Evolutionary conservation across 345 rosid species (phyloP).

Genomic region (Atalantia buxifolia): DNA sequence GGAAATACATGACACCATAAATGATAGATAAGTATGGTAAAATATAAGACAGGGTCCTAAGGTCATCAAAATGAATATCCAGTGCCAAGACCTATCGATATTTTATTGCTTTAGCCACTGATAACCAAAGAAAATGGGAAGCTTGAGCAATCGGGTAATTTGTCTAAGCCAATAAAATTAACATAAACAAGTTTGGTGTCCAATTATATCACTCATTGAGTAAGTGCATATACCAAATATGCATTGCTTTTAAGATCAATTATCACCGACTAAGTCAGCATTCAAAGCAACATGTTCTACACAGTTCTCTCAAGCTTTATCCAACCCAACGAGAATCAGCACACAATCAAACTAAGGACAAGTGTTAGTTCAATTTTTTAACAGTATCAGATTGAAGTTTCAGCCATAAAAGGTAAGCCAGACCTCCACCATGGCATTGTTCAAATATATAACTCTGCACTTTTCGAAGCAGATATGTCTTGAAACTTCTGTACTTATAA

Average conservation of each 20-base stretch:
- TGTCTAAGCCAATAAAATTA: not conserved
- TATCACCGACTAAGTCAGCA: not conserved
- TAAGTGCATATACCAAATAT: not conserved
- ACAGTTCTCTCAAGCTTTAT: not conserved
- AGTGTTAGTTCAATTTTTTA: not conserved
- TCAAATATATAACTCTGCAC: not conserved
- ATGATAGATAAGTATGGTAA: not conserved
- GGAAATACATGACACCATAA: not conserved
- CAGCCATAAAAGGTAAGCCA: not conserved
- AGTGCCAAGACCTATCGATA: not conserved
- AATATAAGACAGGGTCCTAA: not conserved
- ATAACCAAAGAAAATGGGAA: not conserved
- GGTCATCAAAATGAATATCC: not conserved
- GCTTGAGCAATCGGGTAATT: not conserved
- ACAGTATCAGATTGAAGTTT: not conserved
- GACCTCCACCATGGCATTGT: not conserved
- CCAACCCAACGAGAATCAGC: not conserved
- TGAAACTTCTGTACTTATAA: not conserved
- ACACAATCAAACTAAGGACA: not conserved
- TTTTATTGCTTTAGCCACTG: not conserved
- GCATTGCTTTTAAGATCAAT: not conserved
- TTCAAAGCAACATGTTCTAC: not conserved
- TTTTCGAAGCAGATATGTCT: not conserved
- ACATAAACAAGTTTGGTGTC: not conserved
- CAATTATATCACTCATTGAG: not conserved